Conservation (phyloP, 129 eudicot genomes). For the Pulicaria dysenterica region DNA sequence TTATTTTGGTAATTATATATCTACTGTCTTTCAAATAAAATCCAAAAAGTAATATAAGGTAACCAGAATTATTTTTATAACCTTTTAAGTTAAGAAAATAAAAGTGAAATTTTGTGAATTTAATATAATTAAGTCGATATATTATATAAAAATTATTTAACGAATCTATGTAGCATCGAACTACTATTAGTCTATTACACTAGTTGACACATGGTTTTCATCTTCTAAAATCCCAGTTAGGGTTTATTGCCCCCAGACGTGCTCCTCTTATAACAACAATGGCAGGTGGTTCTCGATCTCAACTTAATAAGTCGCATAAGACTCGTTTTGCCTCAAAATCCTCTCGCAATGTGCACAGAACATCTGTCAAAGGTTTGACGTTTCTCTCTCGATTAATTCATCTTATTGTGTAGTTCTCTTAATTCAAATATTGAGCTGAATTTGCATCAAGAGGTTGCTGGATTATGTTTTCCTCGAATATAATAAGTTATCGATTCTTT, state of each 20-base stretch:
- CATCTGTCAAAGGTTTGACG: slow-evolving; percentile 63
- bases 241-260: slow-evolving; percentile 28
- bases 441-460: background rate
- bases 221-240: slow-evolving; percentile 27
- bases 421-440: background rate
- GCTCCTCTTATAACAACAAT: slow-evolving; percentile 29
- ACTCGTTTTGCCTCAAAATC: slow-evolving; percentile 92
- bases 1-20: too few species aligned
- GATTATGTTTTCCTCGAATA: background rate
- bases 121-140: too few species aligned
- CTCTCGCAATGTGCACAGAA: slow-evolving; percentile 76
- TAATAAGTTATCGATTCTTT: background rate
- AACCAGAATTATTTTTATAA: too few species aligned
- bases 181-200: background rate
- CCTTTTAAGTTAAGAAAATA: too few species aligned
- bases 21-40: too few species aligned
- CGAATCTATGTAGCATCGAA: background rate
- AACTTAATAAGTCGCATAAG: slow-evolving; percentile 81
- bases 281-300: slow-evolving; percentile 77
- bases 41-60: too few species aligned
- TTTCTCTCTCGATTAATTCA: background rate
- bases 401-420: background rate
- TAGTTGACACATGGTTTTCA: background rate
- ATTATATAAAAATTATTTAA: too few species aligned
- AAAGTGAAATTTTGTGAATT: too few species aligned